Evolutionary conservation across 2,329 filamentous ascomycete species (phyloP), one percentile per base, ranked within the genome.

Genomic region (Colletotrichum sublineola): DNA sequence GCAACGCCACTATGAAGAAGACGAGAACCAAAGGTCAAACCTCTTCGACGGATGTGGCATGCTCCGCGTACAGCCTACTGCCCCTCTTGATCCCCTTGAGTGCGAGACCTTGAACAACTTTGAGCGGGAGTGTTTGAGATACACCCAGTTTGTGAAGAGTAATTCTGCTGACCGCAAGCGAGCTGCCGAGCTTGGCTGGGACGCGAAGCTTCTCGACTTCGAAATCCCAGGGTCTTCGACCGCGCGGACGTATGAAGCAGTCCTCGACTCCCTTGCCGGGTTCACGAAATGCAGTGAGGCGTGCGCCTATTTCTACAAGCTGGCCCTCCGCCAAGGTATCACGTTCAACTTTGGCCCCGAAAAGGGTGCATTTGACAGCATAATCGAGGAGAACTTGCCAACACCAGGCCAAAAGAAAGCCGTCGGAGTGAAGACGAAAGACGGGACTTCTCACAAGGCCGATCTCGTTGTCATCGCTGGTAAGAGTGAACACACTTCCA

Each of bases 391-490:
- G n/a, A 38, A 0, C 12, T n/a, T 0, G 53, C 61, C 48, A 8
- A 24, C 3, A 11, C 46, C 24, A 57, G 74, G 42, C 50, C 50
- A 14, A 70, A 78, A 69, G 67, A 56, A 77, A 6, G 77, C 84
- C 0, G 75, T 77, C 8, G 84, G 86, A 0, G 80, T 86, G 33
- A 74, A 74, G 7, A 86, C 84, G 0, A 75, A 72, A 0, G 82
- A 86, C 73, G 82, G 80, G 0, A 75, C 74, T 44, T 52, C 64
- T 0, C 81, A 85, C 65, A 8, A 24, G 1, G 81, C 84, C 0
- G 75, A 69, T 1, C 57, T 84, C 11, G 79, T 78, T 4, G 78
- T 86, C 52, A 74, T 86, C 44, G 83, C 84, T 20, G 78, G 79
- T 77, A 73, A 70, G 74, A 1, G 0, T 82, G 81, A 55, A 84